A percentile compares a stretch with the other conserved stretches of the same genome.
Evolutionary conservation across 2,329 filamentous ascomycete genomes (phyloP).

Genomic region (Stachybotrys elegans): DNA sequence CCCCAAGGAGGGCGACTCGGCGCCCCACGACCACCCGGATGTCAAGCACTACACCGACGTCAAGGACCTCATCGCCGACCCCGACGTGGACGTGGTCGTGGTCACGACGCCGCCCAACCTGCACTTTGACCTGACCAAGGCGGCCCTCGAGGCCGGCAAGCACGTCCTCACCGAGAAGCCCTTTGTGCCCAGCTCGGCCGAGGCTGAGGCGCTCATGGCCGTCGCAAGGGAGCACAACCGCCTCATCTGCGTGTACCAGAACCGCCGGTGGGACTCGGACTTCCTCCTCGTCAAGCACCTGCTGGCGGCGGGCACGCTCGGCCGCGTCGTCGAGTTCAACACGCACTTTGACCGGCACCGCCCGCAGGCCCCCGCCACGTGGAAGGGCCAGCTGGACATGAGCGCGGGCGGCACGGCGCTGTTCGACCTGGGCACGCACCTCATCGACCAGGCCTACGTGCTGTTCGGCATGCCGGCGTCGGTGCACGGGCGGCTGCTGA

Average conservation of each 20-base stretch:
- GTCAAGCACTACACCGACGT: slow-evolving; percentile 59
- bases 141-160: slow-evolving; percentile 65
- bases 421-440: slow-evolving; percentile 71
- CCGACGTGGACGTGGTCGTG: slow-evolving; percentile 62
- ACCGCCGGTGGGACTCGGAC: slow-evolving; percentile 73
- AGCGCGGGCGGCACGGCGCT: slow-evolving; percentile 60
- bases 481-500: slow-evolving; percentile 64
- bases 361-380: slow-evolving; percentile 51
- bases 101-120: slow-evolving; percentile 67
- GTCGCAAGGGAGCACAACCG: slow-evolving; percentile 46
- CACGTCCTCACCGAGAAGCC: slow-evolving; percentile 81
- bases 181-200: slow-evolving; percentile 66
- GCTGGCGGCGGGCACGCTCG: slow-evolving; percentile 53
- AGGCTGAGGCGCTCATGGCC: slow-evolving; percentile 59
- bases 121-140: slow-evolving; percentile 61
- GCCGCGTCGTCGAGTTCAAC: slow-evolving; percentile 71
- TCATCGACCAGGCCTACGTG: slow-evolving; percentile 69
- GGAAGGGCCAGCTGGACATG: slow-evolving; percentile 61
- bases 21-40: slow-evolving; percentile 61
- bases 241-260: slow-evolving; percentile 66
- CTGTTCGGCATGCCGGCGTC: slow-evolving; percentile 64
- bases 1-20: slow-evolving; percentile 60
- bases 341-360: slow-evolving; percentile 77
- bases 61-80: slow-evolving; percentile 60
- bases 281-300: slow-evolving; percentile 66